Conservation (phyloP, 768 basidiomycete genomes). For the Suillus subalutaceus region DNA sequence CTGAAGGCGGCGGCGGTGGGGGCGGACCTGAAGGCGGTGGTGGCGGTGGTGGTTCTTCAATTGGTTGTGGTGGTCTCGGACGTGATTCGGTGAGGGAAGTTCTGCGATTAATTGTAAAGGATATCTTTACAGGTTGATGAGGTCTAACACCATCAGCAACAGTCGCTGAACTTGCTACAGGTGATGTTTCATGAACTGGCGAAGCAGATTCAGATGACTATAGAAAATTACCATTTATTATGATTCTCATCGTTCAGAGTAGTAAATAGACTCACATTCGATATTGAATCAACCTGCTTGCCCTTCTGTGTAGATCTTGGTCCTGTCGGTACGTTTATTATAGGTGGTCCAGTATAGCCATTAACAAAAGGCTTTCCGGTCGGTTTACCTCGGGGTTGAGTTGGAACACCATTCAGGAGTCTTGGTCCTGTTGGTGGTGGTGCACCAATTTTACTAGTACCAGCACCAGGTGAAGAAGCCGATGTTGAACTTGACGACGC, state of each 20-base stretch:
- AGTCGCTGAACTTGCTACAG: conserved; percentile 23
- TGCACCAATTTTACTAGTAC: conserved; percentile 49
- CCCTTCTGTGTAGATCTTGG: conserved; percentile 42
- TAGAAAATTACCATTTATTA: conserved; percentile 10
- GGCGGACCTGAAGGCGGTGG: conserved; percentile 32
- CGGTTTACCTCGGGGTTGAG: conserved; percentile 28
- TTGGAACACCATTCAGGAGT: conserved; percentile 44
- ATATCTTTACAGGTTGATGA: conserved; percentile 35
- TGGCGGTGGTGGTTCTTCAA: conserved; percentile 41
- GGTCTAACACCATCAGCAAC: conserved; percentile 34
- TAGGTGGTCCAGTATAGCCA: conserved; percentile 36
- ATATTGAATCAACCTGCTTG: conserved; percentile 39
- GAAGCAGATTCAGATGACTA: conserved; percentile 20
- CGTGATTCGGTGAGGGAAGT: conserved; percentile 28
- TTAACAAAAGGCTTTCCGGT: conserved; percentile 47
- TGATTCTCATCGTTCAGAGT: conserved; percentile 1
- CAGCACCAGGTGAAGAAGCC: conserved; percentile 29
- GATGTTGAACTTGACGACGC: conserved; percentile 37
- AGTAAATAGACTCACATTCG: background rate
- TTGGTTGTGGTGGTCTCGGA: conserved; percentile 38
- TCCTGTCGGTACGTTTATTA: conserved; percentile 33
- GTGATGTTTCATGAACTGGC: conserved; percentile 15
- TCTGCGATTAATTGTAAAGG: conserved; percentile 34
- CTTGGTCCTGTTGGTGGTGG: conserved; percentile 69
- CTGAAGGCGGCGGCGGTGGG: conserved; percentile 29